A percentile compares a stretch with the other conserved stretches of the same genome.
phyloP scores from a whole-genome alignment of 208 protist species.

The Crithidia brevicula region DNA sequence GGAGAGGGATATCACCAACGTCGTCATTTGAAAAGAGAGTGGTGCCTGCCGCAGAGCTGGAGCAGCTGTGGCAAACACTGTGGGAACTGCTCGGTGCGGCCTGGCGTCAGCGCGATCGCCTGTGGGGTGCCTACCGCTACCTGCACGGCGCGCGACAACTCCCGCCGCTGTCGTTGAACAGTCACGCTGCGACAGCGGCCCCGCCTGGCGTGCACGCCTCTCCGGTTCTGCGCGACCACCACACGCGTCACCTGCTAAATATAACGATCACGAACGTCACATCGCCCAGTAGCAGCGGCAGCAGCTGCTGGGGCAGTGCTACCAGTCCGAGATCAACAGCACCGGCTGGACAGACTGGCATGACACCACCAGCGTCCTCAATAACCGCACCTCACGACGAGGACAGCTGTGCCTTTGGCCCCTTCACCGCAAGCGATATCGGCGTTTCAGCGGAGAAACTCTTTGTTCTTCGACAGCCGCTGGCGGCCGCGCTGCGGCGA shows the following conservation, averaged over 20 bases:
- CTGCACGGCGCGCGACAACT: conserved; percentile 25
- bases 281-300: background rate
- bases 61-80: conserved; percentile 59
- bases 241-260: conserved; percentile 14
- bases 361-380: no score
- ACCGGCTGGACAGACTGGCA: background rate
- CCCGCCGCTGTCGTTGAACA: conserved; percentile 19
- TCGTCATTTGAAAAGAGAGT: background rate
- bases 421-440: conserved; percentile 59
- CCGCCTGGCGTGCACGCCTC: conserved; percentile 32
- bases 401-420: conserved; percentile 68
- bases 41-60: conserved; percentile 27
- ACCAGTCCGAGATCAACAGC: background rate
- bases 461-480: conserved; percentile 58
- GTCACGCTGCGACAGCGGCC: conserved; percentile 5
- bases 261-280: background rate
- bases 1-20: no score
- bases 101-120: conserved; percentile 72
- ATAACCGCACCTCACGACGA: conserved; percentile 25
- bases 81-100: conserved; percentile 65
- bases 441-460: conserved; percentile 38
- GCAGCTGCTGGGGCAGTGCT: background rate
- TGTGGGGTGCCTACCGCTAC: conserved; percentile 56
- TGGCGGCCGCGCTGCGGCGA: conserved; percentile 51
- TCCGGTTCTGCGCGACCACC: conserved; percentile 22